Conservation (phyloP, 257 asterid species). For the Fraxinus americana region DNA sequence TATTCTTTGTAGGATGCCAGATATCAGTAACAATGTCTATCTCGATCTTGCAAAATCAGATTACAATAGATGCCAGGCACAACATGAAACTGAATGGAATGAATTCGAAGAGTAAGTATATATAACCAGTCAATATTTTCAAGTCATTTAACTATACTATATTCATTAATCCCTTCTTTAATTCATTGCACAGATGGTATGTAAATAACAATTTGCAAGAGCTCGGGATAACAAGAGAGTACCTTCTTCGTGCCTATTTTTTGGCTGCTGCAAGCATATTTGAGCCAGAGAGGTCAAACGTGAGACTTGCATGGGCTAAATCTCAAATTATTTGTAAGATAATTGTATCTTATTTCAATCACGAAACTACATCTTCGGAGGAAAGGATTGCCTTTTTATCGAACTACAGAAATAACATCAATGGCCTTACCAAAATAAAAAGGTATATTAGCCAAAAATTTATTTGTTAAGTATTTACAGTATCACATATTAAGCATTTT, state of each 20-base stretch:
- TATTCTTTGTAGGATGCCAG: conserved; percentile 36
- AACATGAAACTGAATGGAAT: conserved; percentile 55
- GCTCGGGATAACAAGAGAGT: conserved; percentile 38
- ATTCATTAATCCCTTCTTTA: neutral
- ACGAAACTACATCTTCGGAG: too few species aligned
- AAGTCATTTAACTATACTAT: neutral
- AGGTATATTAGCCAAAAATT: neutral
- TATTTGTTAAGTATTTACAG: neutral
- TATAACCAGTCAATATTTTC: neutral
- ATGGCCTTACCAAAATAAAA: too few species aligned
- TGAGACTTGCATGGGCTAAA: conserved; percentile 48
- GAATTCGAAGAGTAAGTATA: conserved; percentile 30
- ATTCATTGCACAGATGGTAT: conserved; percentile 39
- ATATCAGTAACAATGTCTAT: conserved; percentile 43
- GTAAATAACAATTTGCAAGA: conserved; percentile 24
- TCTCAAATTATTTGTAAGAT: conserved; percentile 32
- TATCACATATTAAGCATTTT: too few species aligned
- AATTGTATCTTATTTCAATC: too few species aligned
- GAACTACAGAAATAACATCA: too few species aligned
- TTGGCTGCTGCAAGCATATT: conserved; percentile 44
- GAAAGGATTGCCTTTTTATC: too few species aligned
- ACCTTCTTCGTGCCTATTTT: conserved; percentile 39
- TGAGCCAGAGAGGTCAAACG: conserved; percentile 39
- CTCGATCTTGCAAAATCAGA: conserved; percentile 47
- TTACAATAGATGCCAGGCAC: conserved; percentile 52